Conservation (phyloP, 306 rosid genomes). For the Castanea sativa region DNA sequence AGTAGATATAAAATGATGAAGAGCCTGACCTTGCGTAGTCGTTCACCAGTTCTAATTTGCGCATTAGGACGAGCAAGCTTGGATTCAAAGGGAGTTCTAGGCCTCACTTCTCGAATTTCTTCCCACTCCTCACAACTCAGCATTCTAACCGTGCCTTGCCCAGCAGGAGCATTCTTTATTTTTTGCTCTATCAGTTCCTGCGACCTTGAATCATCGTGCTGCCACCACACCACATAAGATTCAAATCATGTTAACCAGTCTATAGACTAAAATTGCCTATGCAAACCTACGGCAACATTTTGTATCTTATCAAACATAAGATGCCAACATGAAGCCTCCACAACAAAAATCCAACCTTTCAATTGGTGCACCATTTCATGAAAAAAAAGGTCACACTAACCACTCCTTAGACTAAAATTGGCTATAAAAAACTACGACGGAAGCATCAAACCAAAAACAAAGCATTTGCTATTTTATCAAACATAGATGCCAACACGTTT, state of each 20-base stretch:
- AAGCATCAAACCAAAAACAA: too few species aligned
- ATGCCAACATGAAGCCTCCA: neutral
- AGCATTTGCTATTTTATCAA: too few species aligned
- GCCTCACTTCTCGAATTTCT: conserved; percentile 46
- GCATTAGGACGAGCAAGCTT: conserved; percentile 65
- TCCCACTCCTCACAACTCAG: conserved; percentile 59
- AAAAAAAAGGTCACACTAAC: too few species aligned
- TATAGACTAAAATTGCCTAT: neutral
- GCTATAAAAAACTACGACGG: too few species aligned
- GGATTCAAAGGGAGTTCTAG: conserved; percentile 65
- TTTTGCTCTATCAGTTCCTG: conserved; percentile 54
- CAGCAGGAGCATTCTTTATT: conserved; percentile 53
- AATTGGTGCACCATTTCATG: too few species aligned
- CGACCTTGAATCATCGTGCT: conserved; percentile 72
- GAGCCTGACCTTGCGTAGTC: conserved; percentile 38
- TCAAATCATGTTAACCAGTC: neutral
- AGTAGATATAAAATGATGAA: neutral
- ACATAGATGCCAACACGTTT: too few species aligned
- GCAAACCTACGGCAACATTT: neutral
- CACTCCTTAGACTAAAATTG: too few species aligned
- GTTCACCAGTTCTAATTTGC: conserved; percentile 52
- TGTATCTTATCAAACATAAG: neutral
- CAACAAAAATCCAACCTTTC: too few species aligned
- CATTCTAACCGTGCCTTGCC: conserved; percentile 58
- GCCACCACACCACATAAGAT: conserved; percentile 12